phyloP scores from a whole-genome alignment of 73 alveolate species.

The Breviolum minutum region DNA sequence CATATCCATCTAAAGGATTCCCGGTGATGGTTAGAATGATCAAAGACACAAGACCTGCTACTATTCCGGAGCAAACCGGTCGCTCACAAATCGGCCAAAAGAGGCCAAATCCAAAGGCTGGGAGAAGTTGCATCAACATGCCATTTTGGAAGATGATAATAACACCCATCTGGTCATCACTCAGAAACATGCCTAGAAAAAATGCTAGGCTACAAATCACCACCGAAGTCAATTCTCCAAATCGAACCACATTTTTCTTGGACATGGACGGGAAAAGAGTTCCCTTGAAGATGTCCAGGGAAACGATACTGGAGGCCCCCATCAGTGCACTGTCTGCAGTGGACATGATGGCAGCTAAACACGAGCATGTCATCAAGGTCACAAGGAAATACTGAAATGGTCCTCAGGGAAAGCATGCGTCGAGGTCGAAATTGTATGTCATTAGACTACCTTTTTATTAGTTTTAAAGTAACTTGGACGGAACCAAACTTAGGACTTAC shows the following conservation, averaged over 20 bases:
- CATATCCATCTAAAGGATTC: slow-evolving; percentile 59
- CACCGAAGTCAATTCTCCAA: slow-evolving; percentile 35
- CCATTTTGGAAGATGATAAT: slow-evolving; percentile 76
- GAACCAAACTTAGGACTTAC: too few species aligned
- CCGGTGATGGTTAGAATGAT: slow-evolving; percentile 51
- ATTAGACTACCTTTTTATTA: too few species aligned
- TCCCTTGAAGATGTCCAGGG: slow-evolving; percentile 52
- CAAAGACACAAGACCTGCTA: slow-evolving; percentile 53
- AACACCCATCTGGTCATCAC: slow-evolving; percentile 69
- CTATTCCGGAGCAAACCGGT: slow-evolving; percentile 16
- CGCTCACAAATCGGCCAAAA: slow-evolving; percentile 24
- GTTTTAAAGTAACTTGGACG: too few species aligned
- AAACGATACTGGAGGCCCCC: slow-evolving; percentile 82
- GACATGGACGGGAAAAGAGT: slow-evolving; percentile 27
- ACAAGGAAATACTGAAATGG: slow-evolving; percentile 77
- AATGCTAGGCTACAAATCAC: slow-evolving; percentile 50
- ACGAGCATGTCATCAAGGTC: slow-evolving; percentile 65
- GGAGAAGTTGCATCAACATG: slow-evolving; percentile 84
- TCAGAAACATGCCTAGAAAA: slow-evolving; percentile 37
- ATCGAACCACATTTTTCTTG: slow-evolving; percentile 42
- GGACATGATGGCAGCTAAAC: slow-evolving; percentile 87
- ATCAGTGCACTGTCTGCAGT: slow-evolving; percentile 78
- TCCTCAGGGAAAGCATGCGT: neutral
- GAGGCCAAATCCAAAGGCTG: slow-evolving; percentile 73
- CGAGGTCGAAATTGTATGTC: too few species aligned